Percentiles rank a stretch among this genome's conserved stretches.
phyloP scores from a whole-genome alignment of 2,329 filamentous ascomycete species.

The Capronia coronata region DNA sequence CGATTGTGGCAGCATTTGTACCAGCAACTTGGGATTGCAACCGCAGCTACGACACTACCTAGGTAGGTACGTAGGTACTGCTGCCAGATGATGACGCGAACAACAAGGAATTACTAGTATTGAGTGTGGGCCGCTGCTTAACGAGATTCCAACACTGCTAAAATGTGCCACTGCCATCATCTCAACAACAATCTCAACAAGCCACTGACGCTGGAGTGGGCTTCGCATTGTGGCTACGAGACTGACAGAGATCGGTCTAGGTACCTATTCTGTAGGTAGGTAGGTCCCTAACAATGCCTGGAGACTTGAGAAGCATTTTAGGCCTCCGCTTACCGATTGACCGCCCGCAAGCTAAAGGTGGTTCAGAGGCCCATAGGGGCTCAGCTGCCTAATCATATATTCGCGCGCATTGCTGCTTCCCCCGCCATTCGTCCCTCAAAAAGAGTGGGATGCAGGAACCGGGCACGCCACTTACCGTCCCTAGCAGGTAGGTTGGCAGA shows the following conservation, averaged over 20 bases:
- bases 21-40: too few species aligned
- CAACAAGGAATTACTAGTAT: neutral
- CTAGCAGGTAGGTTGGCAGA: slow-evolving; percentile 2
- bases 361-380: neutral
- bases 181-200: neutral
- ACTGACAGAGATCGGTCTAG: too few species aligned
- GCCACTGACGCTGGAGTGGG: slow-evolving; percentile 4
- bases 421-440: slow-evolving; percentile 7
- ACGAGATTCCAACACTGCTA: neutral
- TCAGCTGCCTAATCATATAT: slow-evolving; percentile 3
- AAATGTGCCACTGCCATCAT: neutral
- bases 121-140: neutral
- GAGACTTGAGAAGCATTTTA: neutral
- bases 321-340: neutral
- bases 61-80: too few species aligned
- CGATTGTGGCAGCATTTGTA: too few species aligned
- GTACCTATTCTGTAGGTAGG: too few species aligned
- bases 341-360: neutral
- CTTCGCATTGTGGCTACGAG: neutral
- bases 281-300: neutral
- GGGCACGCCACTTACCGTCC: neutral
- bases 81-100: neutral
- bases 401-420: slow-evolving; percentile 3
- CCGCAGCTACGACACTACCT: too few species aligned
- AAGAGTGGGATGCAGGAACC: slow-evolving; percentile 18